Evolutionary conservation across 441 rosid species (phyloP), one percentile per base, ranked within the genome.

Genomic region (Euphorbia corollata): DNA sequence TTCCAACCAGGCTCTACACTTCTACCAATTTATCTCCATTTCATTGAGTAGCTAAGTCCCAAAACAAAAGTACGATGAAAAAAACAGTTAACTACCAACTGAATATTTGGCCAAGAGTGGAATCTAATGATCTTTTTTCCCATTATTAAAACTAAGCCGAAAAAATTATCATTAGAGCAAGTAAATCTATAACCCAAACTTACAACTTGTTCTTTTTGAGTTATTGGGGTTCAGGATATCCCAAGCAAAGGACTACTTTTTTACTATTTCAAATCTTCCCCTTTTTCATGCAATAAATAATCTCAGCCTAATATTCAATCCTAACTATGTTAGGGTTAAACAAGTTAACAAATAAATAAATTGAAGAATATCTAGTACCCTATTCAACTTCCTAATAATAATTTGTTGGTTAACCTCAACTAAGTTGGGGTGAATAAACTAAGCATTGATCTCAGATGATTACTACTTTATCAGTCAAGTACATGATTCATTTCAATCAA

Each of bases 251-350:
- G 48, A 43, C 11, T n/a, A n/a, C n/a, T n/a, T n/a, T n/a, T n/a
- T n/a, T n/a, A n/a, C 1, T 27, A 27, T 27, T 27, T 27, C 32
- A 27, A 27, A 4, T 27, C 32, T 1, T 27, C 53, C 11, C 10
- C 15, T n/a, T 20, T 68, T 43, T n/a, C 45, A 68, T 64, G 24
- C 47, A 36, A 68, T 19, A 32, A 8, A 20, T n/a, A 30, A 41
- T 2, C 15, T 56, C 18, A 58, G 47, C 32, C 24, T 45, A 47
- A 59, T 57, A 57, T 8, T 7, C 9, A 0, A 16, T 27, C 47
- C 43, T 38, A 4, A 8, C 23, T 8, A 51, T 11, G 6, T 27
- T 23, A 23, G 6, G 15, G 53, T 3, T 47, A 13, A 13, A 54
- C 12, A 2, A 18, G 23, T 38, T 34, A 65, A 11, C n/a, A n/a